Evolutionary conservation across 2,329 filamentous ascomycete species (phyloP).

Genomic region (Fusarium sp.): DNA sequence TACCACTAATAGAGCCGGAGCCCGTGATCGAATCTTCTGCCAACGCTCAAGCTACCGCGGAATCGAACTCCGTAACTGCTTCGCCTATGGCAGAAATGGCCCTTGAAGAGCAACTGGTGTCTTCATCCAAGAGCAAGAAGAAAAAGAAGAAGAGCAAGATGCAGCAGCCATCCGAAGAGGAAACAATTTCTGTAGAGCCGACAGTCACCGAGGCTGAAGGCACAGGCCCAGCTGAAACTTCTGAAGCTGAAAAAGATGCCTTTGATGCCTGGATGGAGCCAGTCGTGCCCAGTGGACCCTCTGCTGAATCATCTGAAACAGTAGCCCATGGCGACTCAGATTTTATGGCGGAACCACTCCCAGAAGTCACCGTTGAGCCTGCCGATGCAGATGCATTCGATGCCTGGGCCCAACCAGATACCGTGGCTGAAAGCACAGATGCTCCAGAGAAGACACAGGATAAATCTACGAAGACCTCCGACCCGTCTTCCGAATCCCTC

Average conservation of each 20-base stretch:
- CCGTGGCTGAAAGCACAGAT: not conserved
- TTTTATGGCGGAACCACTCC: not conserved
- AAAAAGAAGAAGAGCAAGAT: conserved; percentile 41
- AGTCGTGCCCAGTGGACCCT: not conserved
- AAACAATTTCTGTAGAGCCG: not conserved
- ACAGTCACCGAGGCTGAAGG: not conserved
- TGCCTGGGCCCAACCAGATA: conserved; percentile 25
- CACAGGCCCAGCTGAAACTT: not conserved
- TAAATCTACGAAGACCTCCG: not conserved
- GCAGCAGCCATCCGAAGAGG: conserved; percentile 14
- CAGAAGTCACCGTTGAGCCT: not conserved
- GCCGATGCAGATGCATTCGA: conserved; percentile 28
- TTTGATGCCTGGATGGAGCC: conserved; percentile 34
- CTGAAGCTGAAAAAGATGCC: conserved; percentile 14
- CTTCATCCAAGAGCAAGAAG: conserved; percentile 37
- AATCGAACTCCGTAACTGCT: conserved; percentile 25
- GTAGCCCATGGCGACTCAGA: not conserved
- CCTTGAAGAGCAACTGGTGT: not conserved
- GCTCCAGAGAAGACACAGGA: conserved; percentile 1
- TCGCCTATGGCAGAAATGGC: not conserved
- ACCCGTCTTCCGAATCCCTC: conserved; percentile 11
- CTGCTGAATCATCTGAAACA: not conserved
- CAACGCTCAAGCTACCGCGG: not conserved
- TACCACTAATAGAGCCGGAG: not conserved
- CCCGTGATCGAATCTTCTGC: not conserved